Evolutionary conservation across 345 rosid genomes (phyloP).

Genomic region (Lepidium sativum): DNA sequence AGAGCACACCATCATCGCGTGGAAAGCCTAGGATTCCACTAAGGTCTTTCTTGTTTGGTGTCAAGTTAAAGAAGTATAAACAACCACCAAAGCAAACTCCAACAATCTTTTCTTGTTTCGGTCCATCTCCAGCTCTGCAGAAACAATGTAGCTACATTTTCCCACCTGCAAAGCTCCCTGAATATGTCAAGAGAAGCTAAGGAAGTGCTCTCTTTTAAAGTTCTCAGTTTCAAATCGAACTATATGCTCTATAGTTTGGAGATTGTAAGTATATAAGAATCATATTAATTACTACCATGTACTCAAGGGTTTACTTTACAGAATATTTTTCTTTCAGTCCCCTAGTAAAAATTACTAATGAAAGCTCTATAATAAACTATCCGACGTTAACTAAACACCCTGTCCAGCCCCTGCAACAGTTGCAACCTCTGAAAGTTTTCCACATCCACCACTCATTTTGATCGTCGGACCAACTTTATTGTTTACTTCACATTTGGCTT

Average conservation of each 20-base stretch:
- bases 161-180: conserved; percentile 13
- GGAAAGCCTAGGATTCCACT: conserved; percentile 52
- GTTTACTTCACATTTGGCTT: conserved; percentile 18
- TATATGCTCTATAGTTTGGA: neutral
- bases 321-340: conserved; percentile 1
- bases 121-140: conserved; percentile 38
- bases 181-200: conserved; percentile 10
- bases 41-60: conserved; percentile 81
- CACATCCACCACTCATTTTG: conserved; percentile 1
- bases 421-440: conserved; percentile 17
- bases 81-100: conserved; percentile 20
- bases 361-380: neutral
- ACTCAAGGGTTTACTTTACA: conserved; percentile 15
- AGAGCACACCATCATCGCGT: conserved; percentile 15
- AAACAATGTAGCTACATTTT: conserved; percentile 40
- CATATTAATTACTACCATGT: conserved; percentile 19
- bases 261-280: conserved; percentile 2
- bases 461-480: neutral
- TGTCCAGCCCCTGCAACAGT: conserved; percentile 20
- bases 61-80: conserved; percentile 57
- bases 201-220: neutral
- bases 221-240: neutral
- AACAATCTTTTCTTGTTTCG: conserved; percentile 46
- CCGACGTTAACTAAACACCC: conserved; percentile 18
- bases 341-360: conserved; percentile 3